Evolutionary conservation across 345 rosid species (phyloP).

Genomic region (Populus alba): DNA sequence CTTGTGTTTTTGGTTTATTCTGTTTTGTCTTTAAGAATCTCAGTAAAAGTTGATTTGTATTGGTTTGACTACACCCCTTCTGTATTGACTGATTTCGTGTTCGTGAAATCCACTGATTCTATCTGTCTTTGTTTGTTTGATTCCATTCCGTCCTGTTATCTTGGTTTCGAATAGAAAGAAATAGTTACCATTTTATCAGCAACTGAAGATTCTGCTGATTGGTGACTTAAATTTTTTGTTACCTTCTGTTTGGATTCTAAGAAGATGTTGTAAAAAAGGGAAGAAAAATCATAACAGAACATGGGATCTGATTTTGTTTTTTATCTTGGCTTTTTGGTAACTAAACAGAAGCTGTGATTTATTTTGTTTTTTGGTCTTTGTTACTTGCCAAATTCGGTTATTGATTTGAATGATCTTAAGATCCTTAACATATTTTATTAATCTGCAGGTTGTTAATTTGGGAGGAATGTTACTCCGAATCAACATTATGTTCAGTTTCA

Average conservation of each 20-base stretch:
- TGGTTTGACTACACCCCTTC: conserved; percentile 36
- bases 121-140: too few species aligned
- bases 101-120: conserved; percentile 3
- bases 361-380: not conserved
- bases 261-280: conserved; percentile 1
- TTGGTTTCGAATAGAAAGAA: conserved; percentile 17
- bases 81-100: conserved; percentile 27
- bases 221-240: conserved; percentile 8
- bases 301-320: not conserved
- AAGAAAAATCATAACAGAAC: not conserved
- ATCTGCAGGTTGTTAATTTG: conserved; percentile 73
- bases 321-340: not conserved
- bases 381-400: not conserved
- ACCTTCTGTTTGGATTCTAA: conserved; percentile 19
- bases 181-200: conserved; percentile 6
- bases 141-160: conserved; percentile 11
- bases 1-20: conserved; percentile 64
- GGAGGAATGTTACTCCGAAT: conserved; percentile 76
- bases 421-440: not conserved
- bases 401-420: not conserved
- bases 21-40: conserved; percentile 60
- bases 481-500: conserved; percentile 30
- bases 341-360: not conserved
- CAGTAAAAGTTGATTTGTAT: conserved; percentile 40
- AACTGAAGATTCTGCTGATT: conserved; percentile 17